phyloP scores from a whole-genome alignment of 768 basidiomycete species.

The Tylopilus sp. region DNA sequence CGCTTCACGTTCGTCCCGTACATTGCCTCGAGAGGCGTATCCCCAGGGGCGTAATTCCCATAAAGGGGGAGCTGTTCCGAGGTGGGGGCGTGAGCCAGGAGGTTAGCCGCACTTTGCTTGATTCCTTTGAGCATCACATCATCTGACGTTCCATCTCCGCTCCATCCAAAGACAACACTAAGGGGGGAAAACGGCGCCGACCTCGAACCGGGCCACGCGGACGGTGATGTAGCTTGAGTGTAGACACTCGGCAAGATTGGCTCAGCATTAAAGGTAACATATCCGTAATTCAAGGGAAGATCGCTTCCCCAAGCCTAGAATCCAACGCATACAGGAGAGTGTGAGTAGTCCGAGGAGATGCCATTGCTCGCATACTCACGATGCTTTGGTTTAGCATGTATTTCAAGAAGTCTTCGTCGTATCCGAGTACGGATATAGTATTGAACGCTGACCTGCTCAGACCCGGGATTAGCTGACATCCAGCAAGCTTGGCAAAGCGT shows the following conservation, averaged over 20 bases:
- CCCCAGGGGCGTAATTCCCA: constrained; percentile 56
- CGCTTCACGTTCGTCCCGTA: constrained; percentile 47
- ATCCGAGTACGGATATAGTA: constrained; percentile 22
- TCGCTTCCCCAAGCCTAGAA: constrained; percentile 42
- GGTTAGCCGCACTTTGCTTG: constrained; percentile 35
- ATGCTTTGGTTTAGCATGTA: constrained; percentile 13
- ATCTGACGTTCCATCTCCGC: constrained; percentile 34
- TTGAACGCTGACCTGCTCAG: constrained; percentile 21
- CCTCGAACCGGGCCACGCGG: constrained; percentile 50
- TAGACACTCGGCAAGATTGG: constrained; percentile 45
- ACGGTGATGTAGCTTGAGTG: constrained; percentile 33
- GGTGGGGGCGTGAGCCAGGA: constrained; percentile 44
- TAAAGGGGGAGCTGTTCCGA: constrained; percentile 44
- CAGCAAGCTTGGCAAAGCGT: not conserved
- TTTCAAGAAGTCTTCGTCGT: constrained; percentile 19
- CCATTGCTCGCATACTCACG: constrained; percentile 9
- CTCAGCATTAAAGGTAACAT: constrained; percentile 47
- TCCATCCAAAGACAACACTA: constrained; percentile 49
- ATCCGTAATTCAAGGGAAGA: constrained; percentile 36
- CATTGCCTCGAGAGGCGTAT: constrained; percentile 47
- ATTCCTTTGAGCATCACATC: constrained; percentile 39
- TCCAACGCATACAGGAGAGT: not conserved
- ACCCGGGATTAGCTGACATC: not conserved
- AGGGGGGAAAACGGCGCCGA: constrained; percentile 38
- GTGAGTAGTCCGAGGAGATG: not conserved